Evolutionary conservation across 1,139 yeast genomes (phyloP), one percentile per base, ranked within the genome.

Genomic region (Magnusiomyces starmeri): DNA sequence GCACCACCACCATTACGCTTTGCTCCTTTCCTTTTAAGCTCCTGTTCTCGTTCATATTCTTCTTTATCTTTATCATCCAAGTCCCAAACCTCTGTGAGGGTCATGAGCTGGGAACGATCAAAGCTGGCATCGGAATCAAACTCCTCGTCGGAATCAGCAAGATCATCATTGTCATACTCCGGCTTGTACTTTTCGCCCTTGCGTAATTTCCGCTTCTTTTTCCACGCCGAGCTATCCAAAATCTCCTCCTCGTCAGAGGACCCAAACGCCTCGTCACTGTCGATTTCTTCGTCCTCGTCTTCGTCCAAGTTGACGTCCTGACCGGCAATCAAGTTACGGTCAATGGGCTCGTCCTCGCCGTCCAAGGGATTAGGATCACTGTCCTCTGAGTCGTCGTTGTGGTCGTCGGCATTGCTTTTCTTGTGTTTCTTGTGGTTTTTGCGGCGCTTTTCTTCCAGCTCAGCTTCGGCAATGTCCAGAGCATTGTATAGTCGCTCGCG

Each of bases 61-160:
- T 62, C 56, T 43, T 61, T 63, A 27, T 62, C 62, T 56, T 70
- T 65, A 35, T 82, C 89, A 64, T 86, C 95, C 71, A 81, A 67
- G 66, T 85, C 97, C 96, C 96, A 89, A 4, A 87, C 90, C 60
- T 83, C 89, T 7, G 95, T 85, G 47, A 89, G 73, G 0, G 95
- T 78, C 51, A 85, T 78, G 54, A 89, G 73, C 60, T 87, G 85
- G 37, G 70, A 72, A 65, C 87, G 96, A 62, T 89, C 96, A 48
- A 79, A 67, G 62, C 83, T 78, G 46, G 54, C 59, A 40, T 59
- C 61, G n/a, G 57, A 63, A 12, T 69, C 71, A 58, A 78, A 73
- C 20, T 60, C 67, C n/a, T 59, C 62, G 20, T 61, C 70, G 2
- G 58, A 56, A 24, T 50, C 57, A 4, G 43, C 55, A 3, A 54